Conservation (phyloP, 257 asterid genomes). For the Salvia splendens region DNA sequence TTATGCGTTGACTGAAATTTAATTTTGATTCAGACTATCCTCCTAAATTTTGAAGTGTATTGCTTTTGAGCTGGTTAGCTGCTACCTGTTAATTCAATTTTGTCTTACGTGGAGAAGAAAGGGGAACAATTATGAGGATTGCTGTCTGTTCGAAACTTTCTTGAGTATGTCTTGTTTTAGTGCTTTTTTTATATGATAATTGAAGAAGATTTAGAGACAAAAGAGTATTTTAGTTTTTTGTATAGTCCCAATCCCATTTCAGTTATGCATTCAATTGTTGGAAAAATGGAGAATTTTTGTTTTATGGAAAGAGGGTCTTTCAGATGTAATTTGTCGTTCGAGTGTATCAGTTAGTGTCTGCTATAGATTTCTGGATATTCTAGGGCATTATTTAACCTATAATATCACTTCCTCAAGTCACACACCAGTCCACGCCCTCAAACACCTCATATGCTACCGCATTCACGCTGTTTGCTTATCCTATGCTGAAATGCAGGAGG, state of each 20-base stretch:
- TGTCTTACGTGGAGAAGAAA: conserved; percentile 4
- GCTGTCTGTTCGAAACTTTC: neutral
- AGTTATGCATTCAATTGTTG: neutral
- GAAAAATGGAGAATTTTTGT: neutral
- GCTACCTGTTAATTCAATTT: conserved; percentile 28
- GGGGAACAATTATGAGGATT: conserved; percentile 13
- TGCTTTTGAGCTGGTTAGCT: neutral
- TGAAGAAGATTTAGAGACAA: conserved; percentile 10
- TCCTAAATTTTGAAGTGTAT: conserved; percentile 6
- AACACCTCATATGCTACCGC: conserved; percentile 7
- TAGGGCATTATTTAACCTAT: conserved; percentile 7
- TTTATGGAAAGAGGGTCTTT: neutral
- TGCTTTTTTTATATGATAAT: conserved; percentile 19
- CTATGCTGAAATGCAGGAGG: conserved; percentile 52
- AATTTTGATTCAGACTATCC: conserved; percentile 9
- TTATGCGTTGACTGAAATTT: conserved; percentile 29
- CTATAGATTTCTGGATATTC: neutral
- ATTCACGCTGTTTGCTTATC: conserved; percentile 28
- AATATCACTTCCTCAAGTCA: conserved; percentile 1
- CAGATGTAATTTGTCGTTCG: neutral
- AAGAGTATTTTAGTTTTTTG: neutral
- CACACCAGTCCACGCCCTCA: neutral
- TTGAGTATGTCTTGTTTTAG: neutral
- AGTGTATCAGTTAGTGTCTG: neutral
- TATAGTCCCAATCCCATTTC: conserved; percentile 3